These are phyloP conservation scores for Chrysopogon serrulatus DNA, from an alignment of 176 grass and related monocot genomes.

Conservation along the genomic window DNA sequence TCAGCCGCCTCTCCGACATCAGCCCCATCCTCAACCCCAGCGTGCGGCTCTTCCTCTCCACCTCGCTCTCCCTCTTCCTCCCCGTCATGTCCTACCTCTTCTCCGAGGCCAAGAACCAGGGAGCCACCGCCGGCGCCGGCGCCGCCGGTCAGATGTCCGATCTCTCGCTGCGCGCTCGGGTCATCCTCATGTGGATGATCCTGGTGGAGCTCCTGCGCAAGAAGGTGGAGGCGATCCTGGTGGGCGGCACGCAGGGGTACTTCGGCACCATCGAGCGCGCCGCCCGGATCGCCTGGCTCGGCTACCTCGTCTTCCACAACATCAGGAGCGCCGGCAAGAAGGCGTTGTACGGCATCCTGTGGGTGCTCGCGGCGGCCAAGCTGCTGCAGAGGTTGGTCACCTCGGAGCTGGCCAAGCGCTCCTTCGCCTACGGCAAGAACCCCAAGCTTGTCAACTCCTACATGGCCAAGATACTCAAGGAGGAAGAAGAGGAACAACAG, in stretches of 20 bases:
- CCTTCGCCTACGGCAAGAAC: neutral
- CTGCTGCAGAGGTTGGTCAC: neutral
- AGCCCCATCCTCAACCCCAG: neutral
- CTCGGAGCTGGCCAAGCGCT: neutral
- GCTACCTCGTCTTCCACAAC: neutral
- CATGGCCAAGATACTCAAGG: neutral
- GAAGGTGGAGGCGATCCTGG: neutral
- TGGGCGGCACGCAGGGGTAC: neutral
- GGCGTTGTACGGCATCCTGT: neutral
- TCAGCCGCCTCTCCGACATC: neutral
- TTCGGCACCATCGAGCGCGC: neutral
- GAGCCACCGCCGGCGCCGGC: neutral
- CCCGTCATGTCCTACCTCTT: constrained; percentile 1
- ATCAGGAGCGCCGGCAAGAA: neutral
- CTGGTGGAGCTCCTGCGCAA: neutral
- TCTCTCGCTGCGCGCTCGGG: neutral
- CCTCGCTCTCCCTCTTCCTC: neutral
- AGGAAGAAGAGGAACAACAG: neutral
- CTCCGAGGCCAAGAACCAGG: neutral
- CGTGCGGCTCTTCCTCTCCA: neutral
- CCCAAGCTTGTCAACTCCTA: neutral
- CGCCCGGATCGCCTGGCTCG: neutral
- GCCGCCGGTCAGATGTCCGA: neutral
- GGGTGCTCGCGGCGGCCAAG: neutral
- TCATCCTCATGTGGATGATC: neutral